phyloP scores from a whole-genome alignment of 352 stramenopile genomes.

The Globisporangium apiculatum region DNA sequence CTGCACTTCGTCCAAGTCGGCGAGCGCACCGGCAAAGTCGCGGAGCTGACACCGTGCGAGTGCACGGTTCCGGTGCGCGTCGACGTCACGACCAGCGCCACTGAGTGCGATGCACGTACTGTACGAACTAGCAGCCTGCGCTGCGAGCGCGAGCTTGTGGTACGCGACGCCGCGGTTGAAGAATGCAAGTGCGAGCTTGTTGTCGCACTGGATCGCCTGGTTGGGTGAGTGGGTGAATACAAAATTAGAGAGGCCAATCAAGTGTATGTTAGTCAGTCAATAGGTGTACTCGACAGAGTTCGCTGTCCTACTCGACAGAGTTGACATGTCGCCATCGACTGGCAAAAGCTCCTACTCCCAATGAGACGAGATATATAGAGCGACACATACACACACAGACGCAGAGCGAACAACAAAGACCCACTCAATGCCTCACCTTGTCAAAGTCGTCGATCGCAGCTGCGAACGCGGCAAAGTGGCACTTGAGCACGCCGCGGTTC shows the following conservation, averaged over 20 bases:
- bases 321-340: not conserved
- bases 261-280: not conserved
- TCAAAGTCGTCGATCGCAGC: slow-evolving; percentile 67
- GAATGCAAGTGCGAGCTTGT: slow-evolving; percentile 25
- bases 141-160: slow-evolving; percentile 58
- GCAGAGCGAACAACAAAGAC: not conserved
- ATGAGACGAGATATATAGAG: no score
- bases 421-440: slow-evolving; percentile 5
- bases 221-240: not conserved
- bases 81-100: slow-evolving; percentile 31
- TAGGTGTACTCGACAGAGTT: not conserved
- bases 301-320: not conserved
- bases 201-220: slow-evolving; percentile 37
- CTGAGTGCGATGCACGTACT: slow-evolving; percentile 33
- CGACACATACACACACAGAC: not conserved
- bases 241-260: not conserved
- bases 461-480: slow-evolving; percentile 57
- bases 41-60: slow-evolving; percentile 51
- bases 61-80: slow-evolving; percentile 58
- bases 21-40: slow-evolving; percentile 46
- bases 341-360: no score
- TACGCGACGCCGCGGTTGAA: slow-evolving; percentile 74
- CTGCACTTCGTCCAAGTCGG: slow-evolving; percentile 61
- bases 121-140: slow-evolving; percentile 62
- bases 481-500: slow-evolving; percentile 70